These are phyloP conservation scores for Scheffersomyces titani DNA, from an alignment of 1,139 yeast species.

Conservation along the genomic window DNA sequence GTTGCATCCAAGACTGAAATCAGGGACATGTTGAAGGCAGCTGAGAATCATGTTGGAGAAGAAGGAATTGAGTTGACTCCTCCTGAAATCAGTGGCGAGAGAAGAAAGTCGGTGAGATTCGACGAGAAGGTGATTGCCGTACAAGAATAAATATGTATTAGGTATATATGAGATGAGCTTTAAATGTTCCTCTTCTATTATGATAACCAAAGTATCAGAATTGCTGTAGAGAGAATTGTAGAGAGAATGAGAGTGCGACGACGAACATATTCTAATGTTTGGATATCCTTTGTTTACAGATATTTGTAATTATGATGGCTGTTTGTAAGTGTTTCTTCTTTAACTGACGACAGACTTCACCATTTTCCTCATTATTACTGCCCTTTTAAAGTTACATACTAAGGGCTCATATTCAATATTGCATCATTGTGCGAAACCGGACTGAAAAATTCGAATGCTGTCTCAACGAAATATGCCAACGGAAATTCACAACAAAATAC, in stretches of 20 bases:
- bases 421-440: background rate
- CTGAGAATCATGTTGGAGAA: conserved; percentile 35
- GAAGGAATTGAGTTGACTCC: conserved; percentile 54
- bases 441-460: background rate
- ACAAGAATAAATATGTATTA: conserved; percentile 4
- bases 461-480: background rate
- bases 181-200: background rate
- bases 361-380: no score
- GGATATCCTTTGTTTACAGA: no score
- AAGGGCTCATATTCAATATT: background rate
- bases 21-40: conserved; percentile 44
- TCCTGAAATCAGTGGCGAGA: conserved; percentile 35
- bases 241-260: no score
- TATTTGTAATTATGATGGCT: no score
- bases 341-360: no score
- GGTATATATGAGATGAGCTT: background rate
- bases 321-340: no score
- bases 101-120: conserved; percentile 75
- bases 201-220: background rate
- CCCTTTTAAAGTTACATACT: no score
- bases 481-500: background rate
- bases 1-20: conserved; percentile 38
- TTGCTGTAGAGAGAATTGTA: background rate
- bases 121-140: conserved; percentile 61
- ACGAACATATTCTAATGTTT: no score